Evolutionary conservation across 2,329 filamentous ascomycete genomes (phyloP), one percentile per base, ranked within the genome.

Genomic region (Aspergillus sp.): DNA sequence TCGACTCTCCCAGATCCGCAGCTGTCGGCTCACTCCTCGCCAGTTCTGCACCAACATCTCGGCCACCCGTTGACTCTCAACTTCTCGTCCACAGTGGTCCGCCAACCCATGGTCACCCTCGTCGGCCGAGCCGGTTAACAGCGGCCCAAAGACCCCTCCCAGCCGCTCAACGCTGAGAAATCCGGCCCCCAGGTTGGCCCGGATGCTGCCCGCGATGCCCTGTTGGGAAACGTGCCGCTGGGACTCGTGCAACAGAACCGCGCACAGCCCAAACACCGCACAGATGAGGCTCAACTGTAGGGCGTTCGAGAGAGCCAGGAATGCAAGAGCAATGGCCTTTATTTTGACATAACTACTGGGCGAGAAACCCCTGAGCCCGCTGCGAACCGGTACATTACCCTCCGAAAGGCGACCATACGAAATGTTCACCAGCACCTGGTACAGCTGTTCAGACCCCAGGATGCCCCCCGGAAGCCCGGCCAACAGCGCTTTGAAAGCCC

Each of bases 271-370:
- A 51, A 75, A 72, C 1, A 74, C 65, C 1, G 67, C 67, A 50
- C 71, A 75, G 50, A 74, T 69, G 19, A 75, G 62, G 22, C 71
- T 69, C 38, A 72, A 60, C 50, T 74, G 70, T 64, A 72, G 68
- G 33, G 71, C 64, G 41, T 58, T 65, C 10, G 70, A 68, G 49
- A 72, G 53, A 6, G 69, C 69, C 32, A 72, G 54, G 7, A 74
- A 61, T 20, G 71, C 73, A 20, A 73, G 62, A 1, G 69, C 59
- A 13, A 73, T 68, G n/a, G 70, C 64, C 43, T 66, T 63, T 16
- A 65, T 60, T 49, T 63, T 66, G 4, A 56, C 57, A 9, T 62
- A 60, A 10, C 55, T 53, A 8, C 57, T 38, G 13, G 60, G 45
- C 5, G 57, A 57, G n/a, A 63, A 22, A 10, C 59, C 59, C 1